Evolutionary conservation across 495 filamentous ascomycete genomes (phyloP), one percentile per base, ranked within the genome.

Genomic region (Xylaria telfairii): DNA sequence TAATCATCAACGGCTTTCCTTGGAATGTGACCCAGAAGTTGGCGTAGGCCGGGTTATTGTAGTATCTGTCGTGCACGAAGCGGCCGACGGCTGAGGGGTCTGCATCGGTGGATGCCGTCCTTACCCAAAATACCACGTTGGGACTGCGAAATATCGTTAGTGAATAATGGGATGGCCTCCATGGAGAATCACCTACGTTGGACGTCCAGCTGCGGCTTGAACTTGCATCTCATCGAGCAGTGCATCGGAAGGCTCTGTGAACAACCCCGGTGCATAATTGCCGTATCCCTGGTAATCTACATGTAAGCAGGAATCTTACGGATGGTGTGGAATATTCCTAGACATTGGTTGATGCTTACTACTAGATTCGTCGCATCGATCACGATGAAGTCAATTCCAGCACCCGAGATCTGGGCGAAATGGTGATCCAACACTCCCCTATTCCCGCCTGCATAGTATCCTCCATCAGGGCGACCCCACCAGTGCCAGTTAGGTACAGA

Each of bases 331-430:
- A 51, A 26, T 24, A 51, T 3, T 51, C 47, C 4, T 51, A 9
- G 21, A 24, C 47, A 24, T 26, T 9, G 2, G 21, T 9, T 24
- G 21, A 51, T 51, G 24, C n/a, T 51, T 51, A 51, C 47, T 9
- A 2, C 7, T 51, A 51, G 24, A 10, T 51, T 51, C 8, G 47
- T 51, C 7, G 47, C 47, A 26, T 51, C 47, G 1, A 51, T 51
- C 10, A 51, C 47, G 47, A 51, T 51, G 47, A 51, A 51, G 47
- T 51, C 47, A 10, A 51, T 51, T 26, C 47, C 47, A 51, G 47
- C 47, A n/a, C 47, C 47, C 47, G n/a, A 24, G 47, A 51, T 51
- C 47, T 51, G 47, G 8, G 47, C 3, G 21, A 51, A 51, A 51
- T 51, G 47, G n/a, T 21, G 47, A 24, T 24, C 47, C 47, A 51